Percentiles rank a stretch among this genome's conserved stretches.
Evolutionary conservation across 2,329 filamentous ascomycete genomes (phyloP).

Genomic region (Dissoconium aciculare): DNA sequence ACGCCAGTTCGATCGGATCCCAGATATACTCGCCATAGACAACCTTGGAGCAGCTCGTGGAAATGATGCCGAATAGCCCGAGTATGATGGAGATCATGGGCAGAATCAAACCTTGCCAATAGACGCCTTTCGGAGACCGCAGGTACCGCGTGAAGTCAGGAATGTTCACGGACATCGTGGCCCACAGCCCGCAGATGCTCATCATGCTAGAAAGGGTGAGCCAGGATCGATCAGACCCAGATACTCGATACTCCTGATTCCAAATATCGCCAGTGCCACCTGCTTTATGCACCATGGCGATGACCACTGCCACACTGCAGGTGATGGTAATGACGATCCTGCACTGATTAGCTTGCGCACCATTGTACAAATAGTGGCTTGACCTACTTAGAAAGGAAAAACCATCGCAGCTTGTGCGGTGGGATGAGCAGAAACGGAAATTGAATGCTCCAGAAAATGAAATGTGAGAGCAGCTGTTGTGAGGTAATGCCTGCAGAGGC

Average conservation of each 20-base stretch:
- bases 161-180: slow-evolving; percentile 25
- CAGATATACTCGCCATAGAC: slow-evolving; percentile 36
- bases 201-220: slow-evolving; percentile 20
- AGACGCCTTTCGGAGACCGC: slow-evolving; percentile 18
- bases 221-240: slow-evolving; percentile 17
- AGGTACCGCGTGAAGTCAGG: slow-evolving; percentile 26
- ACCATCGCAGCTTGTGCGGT: slow-evolving; percentile 37
- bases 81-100: slow-evolving; percentile 34
- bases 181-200: slow-evolving; percentile 18
- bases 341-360: too few species aligned
- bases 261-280: slow-evolving; percentile 20
- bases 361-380: too few species aligned
- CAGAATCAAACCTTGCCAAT: slow-evolving; percentile 28
- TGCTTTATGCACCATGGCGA: slow-evolving; percentile 17
- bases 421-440: slow-evolving; percentile 39
- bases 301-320: slow-evolving; percentile 37
- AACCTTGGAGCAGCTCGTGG: slow-evolving; percentile 40
- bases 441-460: slow-evolving; percentile 44
- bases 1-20: slow-evolving; percentile 24
- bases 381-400: slow-evolving; percentile 18
- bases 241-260: slow-evolving; percentile 17
- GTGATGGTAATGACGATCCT: slow-evolving; percentile 33
- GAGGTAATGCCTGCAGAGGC: slow-evolving; percentile 39
- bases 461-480: slow-evolving; percentile 41
- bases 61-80: slow-evolving; percentile 42